A percentile compares a stretch with the other conserved stretches of the same genome.
These are phyloP conservation scores for Fusarium keratoplasticum DNA, from an alignment of 2,329 filamentous ascomycete species.

Conservation along the genomic window DNA sequence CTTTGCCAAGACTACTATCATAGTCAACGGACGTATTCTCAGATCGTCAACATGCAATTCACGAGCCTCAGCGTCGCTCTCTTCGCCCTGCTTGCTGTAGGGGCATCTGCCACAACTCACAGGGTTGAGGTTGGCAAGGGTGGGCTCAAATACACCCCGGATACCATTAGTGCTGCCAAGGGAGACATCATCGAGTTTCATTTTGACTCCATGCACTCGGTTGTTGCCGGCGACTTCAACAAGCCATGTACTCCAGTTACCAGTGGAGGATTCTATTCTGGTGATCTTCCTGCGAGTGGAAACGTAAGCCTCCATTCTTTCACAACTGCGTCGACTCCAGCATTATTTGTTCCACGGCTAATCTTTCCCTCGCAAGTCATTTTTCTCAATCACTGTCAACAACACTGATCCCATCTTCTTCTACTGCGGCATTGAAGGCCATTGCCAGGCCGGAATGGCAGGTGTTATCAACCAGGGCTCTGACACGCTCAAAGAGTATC, in stretches of 20 bases:
- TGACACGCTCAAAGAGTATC: conserved; percentile 34
- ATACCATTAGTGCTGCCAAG: conserved; percentile 52
- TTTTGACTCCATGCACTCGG: conserved; percentile 63
- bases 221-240: conserved; percentile 61
- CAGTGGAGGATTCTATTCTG: conserved; percentile 31
- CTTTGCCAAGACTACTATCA: neutral
- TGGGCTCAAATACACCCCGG: neutral
- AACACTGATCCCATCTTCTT: conserved; percentile 46
- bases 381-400: conserved; percentile 45
- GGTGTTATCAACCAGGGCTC: conserved; percentile 45
- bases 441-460: conserved; percentile 49
- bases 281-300: neutral
- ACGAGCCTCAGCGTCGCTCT: neutral
- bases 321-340: neutral
- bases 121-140: neutral
- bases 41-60: neutral
- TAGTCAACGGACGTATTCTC: neutral
- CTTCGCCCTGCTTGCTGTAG: neutral
- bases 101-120: neutral
- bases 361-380: neutral
- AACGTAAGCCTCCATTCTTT: neutral
- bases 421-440: conserved; percentile 44
- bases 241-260: conserved; percentile 58
- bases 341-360: neutral
- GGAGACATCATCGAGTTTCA: conserved; percentile 66